These are phyloP conservation scores for Alternaria rosae DNA, from an alignment of 2,329 filamentous ascomycete species.

Conservation along the genomic window DNA sequence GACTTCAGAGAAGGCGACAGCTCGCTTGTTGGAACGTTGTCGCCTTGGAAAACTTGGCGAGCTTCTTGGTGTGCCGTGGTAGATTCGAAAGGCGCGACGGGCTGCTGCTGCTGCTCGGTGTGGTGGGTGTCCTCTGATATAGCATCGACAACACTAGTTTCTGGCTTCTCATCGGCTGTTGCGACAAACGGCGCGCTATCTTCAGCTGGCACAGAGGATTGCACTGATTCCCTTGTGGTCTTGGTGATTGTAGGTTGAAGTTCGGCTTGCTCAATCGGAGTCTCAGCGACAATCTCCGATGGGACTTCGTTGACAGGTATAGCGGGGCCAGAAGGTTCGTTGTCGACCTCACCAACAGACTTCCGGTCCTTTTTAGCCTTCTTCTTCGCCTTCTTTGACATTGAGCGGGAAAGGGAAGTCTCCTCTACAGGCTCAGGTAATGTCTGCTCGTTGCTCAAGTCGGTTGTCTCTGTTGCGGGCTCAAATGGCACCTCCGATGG, in stretches of 20 bases:
- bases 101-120: constrained; percentile 3
- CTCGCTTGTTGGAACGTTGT: background rate
- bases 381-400: constrained; percentile 42
- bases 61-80: background rate
- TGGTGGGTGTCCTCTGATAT: background rate
- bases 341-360: constrained; percentile 8
- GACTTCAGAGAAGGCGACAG: constrained; percentile 36
- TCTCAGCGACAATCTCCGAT: constrained; percentile 3
- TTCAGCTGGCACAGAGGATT: background rate
- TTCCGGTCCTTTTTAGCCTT: constrained; percentile 30
- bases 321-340: background rate
- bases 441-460: background rate
- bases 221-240: background rate
- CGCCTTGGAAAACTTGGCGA: background rate
- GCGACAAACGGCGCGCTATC: background rate
- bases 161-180: background rate
- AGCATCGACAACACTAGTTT: background rate
- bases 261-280: background rate
- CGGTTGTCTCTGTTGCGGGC: background rate
- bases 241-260: constrained; percentile 1
- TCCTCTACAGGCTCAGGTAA: constrained; percentile 5
- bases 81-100: constrained; percentile 2
- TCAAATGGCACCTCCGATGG: background rate
- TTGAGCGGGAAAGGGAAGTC: constrained; percentile 18
- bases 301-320: constrained; percentile 5